Evolutionary conservation across 345 rosid species (phyloP), one percentile per base, ranked within the genome.

Genomic region (Laguncularia racemosa): DNA sequence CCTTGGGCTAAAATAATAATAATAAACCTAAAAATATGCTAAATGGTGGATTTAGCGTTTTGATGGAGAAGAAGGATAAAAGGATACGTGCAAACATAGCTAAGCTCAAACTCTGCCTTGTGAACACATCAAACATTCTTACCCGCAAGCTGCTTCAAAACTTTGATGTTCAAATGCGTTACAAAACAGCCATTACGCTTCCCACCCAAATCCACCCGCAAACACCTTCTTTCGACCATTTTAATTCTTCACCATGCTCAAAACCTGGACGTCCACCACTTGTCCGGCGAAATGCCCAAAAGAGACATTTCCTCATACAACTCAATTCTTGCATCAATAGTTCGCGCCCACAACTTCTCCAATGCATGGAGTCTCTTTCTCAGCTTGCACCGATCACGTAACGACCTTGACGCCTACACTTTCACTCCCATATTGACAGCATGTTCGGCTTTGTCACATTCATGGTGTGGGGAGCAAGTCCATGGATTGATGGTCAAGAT

Each of bases 371-470:
- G 14, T 72, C 73, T 81, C 53, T 90, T 90, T 20, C 61, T 56
- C 51, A 52, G 18, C 49, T 70, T 81, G 71, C 81, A 70, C 63
- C 23, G 46, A 6, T 56, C 72, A 1, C 63, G 73, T 57, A 52
- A 60, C 57, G 57, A 59, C 55, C 86, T 86, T 52, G 73, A 74
- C 57, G 69, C 84, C 0, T 71, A 78, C 65, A 76, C 95, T 48
- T 84, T 86, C 78, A 78, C 95, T 13, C 86, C 92, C 1, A 73
- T 84, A 69, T 79, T 89, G 57, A 61, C 72, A 0, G 97, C 86
- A 0, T 90, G 95, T 67, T 65, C 84, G 28, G 59, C 58, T 49
- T 70, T 84, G 63, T 83, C 77, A 5, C 58, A 49, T 44, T 72
- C 64, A 2, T 65, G 67, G 52, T 72, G 70, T 4, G 97, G 92